Conservation (phyloP, 2,329 filamentous ascomycete genomes). For the Sporothrix protearum region DNA sequence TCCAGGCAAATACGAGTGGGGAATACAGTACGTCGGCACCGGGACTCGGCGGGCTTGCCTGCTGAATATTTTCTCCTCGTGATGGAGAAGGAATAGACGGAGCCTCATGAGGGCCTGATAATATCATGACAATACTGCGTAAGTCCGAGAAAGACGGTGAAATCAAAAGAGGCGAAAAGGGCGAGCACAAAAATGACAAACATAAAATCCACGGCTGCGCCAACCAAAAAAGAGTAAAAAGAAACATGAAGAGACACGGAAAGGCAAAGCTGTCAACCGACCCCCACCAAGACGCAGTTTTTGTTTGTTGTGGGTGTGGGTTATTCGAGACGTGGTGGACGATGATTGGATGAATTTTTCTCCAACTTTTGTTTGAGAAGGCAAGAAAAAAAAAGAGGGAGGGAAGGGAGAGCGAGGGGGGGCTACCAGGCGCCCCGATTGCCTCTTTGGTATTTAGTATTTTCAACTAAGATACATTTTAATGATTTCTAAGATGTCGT, state of each 20-base stretch:
- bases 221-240: background rate
- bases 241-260: background rate
- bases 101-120: background rate
- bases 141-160: background rate
- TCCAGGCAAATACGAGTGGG: background rate
- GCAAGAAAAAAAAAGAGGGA: background rate
- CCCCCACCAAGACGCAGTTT: conserved; percentile 15
- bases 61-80: conserved; percentile 9
- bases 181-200: conserved; percentile 2
- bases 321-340: conserved; percentile 28
- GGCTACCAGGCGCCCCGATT: background rate
- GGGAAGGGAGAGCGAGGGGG: background rate
- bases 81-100: background rate
- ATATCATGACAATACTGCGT: background rate
- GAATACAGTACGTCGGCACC: conserved; percentile 11
- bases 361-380: conserved; percentile 2
- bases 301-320: conserved; percentile 21
- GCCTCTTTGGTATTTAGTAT: background rate
- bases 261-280: background rate
- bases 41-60: conserved; percentile 19
- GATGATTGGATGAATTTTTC: conserved; percentile 25
- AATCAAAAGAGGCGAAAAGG: background rate
- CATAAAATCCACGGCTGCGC: background rate
- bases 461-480: background rate
- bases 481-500: background rate